phyloP scores from a whole-genome alignment of 208 protist genomes.

The Phytomonas francai region DNA sequence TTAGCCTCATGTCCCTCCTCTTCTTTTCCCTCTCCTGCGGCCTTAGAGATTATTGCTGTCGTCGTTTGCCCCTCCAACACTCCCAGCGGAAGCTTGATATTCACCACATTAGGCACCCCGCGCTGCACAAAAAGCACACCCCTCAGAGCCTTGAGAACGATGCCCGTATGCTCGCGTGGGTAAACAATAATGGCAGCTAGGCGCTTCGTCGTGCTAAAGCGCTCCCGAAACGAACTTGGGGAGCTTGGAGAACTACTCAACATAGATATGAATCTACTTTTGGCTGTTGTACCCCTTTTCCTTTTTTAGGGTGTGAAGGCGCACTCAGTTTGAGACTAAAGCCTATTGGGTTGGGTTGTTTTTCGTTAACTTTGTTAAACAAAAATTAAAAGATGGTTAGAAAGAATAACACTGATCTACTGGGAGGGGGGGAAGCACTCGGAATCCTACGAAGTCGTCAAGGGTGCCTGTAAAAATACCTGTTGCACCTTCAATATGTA shows the following conservation, averaged over 20 bases:
- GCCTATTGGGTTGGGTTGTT: not conserved
- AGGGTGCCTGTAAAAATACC: no score
- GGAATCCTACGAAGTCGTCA: no score
- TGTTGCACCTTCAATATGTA: no score
- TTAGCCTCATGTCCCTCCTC: not conserved
- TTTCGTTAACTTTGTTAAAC: conserved; percentile 7
- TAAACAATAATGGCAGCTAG: conserved; percentile 37
- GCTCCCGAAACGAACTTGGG: no score
- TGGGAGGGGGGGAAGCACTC: not conserved
- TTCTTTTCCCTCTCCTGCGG: no score
- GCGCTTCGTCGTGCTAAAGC: conserved; percentile 14
- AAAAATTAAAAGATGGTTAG: conserved; percentile 12
- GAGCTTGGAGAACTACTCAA: not conserved
- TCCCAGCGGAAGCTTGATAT: conserved; percentile 9
- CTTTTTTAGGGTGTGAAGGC: no score
- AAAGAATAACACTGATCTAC: conserved; percentile 9
- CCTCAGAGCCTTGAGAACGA: conserved; percentile 39
- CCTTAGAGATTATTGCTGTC: no score
- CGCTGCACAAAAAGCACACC: conserved; percentile 46
- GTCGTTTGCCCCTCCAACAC: no score
- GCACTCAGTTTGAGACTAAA: no score
- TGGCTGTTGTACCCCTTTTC: not conserved
- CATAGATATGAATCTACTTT: conserved; percentile 3
- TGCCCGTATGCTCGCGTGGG: conserved; percentile 24
- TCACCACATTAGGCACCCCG: conserved; percentile 50